phyloP scores from a whole-genome alignment of 2,329 filamentous ascomycete species.

The Ploettnerulaceae sp. region DNA sequence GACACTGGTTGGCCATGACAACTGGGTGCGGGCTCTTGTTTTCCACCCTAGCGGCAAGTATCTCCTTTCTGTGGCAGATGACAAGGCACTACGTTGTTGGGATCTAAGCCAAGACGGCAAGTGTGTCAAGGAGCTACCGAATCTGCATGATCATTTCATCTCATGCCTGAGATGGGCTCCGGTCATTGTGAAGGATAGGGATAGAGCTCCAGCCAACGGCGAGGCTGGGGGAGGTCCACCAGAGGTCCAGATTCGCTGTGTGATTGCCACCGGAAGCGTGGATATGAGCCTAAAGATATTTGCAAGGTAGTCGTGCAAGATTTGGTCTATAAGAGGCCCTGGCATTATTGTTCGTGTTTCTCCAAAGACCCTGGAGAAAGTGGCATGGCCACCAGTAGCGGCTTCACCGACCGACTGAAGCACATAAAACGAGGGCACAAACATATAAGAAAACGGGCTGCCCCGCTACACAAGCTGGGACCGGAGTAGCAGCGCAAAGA shows the following conservation, averaged over 20 bases:
- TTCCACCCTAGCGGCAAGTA: conserved; percentile 94
- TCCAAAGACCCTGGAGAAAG: too few species aligned
- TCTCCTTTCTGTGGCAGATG: conserved; percentile 80
- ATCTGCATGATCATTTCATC: conserved; percentile 78
- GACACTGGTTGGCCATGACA: conserved; percentile 82
- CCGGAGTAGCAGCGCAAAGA: too few species aligned
- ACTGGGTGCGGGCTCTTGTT: conserved; percentile 81
- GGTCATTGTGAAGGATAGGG: conserved; percentile 57
- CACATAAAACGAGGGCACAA: too few species aligned
- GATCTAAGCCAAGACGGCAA: conserved; percentile 85
- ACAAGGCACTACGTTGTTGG: conserved; percentile 92
- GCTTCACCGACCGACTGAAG: too few species aligned
- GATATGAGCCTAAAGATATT: conserved; percentile 76
- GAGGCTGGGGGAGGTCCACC: conserved; percentile 30
- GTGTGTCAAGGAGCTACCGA: conserved; percentile 74
- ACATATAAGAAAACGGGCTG: too few species aligned
- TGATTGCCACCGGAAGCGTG: conserved; percentile 82
- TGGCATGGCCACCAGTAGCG: too few species aligned
- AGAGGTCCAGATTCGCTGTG: conserved; percentile 68
- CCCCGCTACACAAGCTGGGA: too few species aligned
- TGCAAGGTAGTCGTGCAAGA: too few species aligned
- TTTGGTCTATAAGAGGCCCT: too few species aligned
- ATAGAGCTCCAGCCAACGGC: too few species aligned
- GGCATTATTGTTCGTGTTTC: too few species aligned
- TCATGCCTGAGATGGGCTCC: conserved; percentile 86